Base-by-base conservation (phyloP, 1,284 basidiomycete species). In the Cutaneotrichosporon sp. region DNA sequence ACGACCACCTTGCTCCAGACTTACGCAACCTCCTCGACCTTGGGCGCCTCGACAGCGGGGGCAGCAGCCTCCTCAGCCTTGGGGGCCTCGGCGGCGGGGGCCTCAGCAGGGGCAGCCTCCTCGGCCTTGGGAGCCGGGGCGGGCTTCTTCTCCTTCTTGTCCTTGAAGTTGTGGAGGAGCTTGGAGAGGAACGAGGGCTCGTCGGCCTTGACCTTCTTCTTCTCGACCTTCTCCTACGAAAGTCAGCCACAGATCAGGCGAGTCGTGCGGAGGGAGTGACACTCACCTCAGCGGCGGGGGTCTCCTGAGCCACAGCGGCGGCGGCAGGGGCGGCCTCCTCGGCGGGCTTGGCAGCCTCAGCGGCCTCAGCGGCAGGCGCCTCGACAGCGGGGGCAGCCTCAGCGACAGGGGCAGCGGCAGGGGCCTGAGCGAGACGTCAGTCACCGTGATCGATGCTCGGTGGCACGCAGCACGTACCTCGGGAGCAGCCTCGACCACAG, bases 1-100 rank as follows among this genome's bases (percentile, higher is more conserved):
- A 7, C 2, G 22, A 42, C 13, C 0, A 8, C 18, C 7, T 42
- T 20, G 1, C n/a, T n/a, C 18, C 13, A 2, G 11, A 69, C 72
- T 72, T 47, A 76, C 74, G 64, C 66, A 62, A 69, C 70, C n/a
- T n/a, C n/a, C 64, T 67, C 62, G 46, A 66, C 65, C 60, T 72
- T 69, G 46, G 63, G 29, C 2, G 31, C 59, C 18, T 68, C 50
- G 55, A 63, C 65, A 24, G 57, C 36, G 24, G 55, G 61, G 24
- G 54, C 60, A 33, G 64, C 60, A 29, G 67, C 58, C 6, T 58
- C 63, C 25, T 64, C 62, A 29, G 68, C 52, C 42, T 67, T 63
- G 24, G 63, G 31, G 50, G 64, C 61, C 52, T 56, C 43, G 31
- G 54, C 56, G 33, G 57, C 57, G 38, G n/a, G n/a, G n/a, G 52